These are phyloP conservation scores for Alternaria sp. DNA, from an alignment of 2,329 filamentous ascomycete genomes.

Conservation along the genomic window DNA sequence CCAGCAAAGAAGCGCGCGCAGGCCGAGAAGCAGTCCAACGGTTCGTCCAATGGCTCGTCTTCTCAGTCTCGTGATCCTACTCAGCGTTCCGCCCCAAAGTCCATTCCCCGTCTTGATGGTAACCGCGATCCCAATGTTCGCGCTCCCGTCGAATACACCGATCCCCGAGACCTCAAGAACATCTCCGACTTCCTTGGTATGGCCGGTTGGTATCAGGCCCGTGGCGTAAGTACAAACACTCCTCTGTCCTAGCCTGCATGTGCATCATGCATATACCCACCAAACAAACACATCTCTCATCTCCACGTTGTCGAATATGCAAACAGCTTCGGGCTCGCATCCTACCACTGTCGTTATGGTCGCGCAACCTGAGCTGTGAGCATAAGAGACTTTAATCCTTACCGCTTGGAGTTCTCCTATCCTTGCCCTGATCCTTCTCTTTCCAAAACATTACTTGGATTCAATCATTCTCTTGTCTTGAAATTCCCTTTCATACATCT, in stretches of 20 bases:
- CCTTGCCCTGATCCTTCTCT: not conserved
- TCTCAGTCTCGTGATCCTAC: slow-evolving; percentile 36
- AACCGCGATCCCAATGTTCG: slow-evolving; percentile 41
- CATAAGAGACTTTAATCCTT: slow-evolving; percentile 6
- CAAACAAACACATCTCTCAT: slow-evolving; percentile 3
- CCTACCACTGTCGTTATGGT: not conserved
- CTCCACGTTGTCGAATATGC: slow-evolving; percentile 9
- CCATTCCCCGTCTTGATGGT: slow-evolving; percentile 46
- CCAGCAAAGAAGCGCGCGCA: slow-evolving; percentile 47
- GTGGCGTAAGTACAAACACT: slow-evolving; percentile 49
- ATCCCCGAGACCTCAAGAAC: slow-evolving; percentile 44
- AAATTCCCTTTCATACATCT: not conserved
- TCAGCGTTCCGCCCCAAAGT: slow-evolving; percentile 39
- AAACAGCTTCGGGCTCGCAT: slow-evolving; percentile 6
- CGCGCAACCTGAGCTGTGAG: slow-evolving; percentile 5
- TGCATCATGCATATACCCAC: slow-evolving; percentile 10
- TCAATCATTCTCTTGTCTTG: slow-evolving; percentile 6
- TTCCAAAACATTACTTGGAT: slow-evolving; percentile 10
- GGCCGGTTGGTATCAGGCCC: slow-evolving; percentile 46
- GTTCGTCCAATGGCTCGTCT: slow-evolving; percentile 39
- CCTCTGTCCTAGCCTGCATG: slow-evolving; percentile 11
- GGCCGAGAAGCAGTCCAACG: slow-evolving; percentile 37
- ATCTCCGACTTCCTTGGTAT: slow-evolving; percentile 49
- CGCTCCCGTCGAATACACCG: slow-evolving; percentile 35
- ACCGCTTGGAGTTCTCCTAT: not conserved